These are phyloP conservation scores for Termitomyces sp. DNA, from an alignment of 768 basidiomycete species.

Conservation along the genomic window DNA sequence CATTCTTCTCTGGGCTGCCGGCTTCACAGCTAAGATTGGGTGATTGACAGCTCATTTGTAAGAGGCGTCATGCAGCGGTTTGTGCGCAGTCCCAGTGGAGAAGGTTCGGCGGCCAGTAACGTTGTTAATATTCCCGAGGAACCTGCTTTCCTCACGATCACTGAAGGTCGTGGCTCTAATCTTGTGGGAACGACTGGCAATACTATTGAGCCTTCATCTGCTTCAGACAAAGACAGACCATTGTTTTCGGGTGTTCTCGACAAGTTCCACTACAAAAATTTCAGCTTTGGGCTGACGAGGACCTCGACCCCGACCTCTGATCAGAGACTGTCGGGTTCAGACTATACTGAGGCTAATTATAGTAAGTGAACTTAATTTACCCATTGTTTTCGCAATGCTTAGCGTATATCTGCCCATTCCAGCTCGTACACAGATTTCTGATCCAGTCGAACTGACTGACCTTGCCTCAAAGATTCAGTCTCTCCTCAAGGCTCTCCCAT, in stretches of 20 bases:
- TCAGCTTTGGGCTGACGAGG: not conserved
- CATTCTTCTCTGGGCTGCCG: not conserved
- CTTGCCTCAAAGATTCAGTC: constrained; percentile 51
- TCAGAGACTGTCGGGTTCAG: not conserved
- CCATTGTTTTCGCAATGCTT: not conserved
- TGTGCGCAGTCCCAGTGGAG: constrained; percentile 4
- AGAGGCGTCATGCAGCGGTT: not conserved
- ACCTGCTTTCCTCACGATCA: not conserved
- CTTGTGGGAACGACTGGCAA: not conserved
- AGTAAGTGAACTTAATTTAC: not conserved
- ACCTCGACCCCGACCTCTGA: not conserved
- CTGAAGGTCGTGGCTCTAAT: too few species aligned
- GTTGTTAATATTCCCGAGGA: not conserved
- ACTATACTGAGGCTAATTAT: not conserved
- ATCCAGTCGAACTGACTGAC: constrained; percentile 36
- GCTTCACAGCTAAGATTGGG: not conserved
- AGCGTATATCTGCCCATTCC: not conserved
- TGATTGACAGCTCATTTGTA: not conserved
- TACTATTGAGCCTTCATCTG: not conserved
- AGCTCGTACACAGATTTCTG: not conserved
- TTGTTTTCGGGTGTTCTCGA: constrained; percentile 1
- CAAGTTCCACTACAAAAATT: not conserved
- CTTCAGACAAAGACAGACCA: not conserved
- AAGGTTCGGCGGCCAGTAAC: not conserved
- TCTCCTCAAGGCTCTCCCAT: constrained; percentile 5